Conservation (phyloP, 352 stramenopile species). For the Bremia lactucae region DNA sequence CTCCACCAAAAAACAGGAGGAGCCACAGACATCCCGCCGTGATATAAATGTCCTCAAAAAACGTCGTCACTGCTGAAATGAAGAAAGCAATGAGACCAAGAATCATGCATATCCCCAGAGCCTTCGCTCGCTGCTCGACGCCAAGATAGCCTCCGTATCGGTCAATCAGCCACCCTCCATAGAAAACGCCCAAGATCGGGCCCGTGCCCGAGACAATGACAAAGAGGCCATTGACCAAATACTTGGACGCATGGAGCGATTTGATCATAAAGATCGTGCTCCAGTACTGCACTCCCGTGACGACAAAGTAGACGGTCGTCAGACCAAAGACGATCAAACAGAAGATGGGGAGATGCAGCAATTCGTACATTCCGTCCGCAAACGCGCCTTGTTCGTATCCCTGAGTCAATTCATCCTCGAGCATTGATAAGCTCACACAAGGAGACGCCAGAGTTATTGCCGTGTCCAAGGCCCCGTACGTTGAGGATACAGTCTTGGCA, state of each 20-base stretch:
- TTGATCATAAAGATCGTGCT: slow-evolving; percentile 85
- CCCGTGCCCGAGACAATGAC: slow-evolving; percentile 72
- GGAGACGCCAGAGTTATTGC: slow-evolving; percentile 26
- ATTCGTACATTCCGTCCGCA: slow-evolving; percentile 43
- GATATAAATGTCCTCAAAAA: slow-evolving; percentile 69
- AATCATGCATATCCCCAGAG: slow-evolving; percentile 68
- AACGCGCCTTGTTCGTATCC: slow-evolving; percentile 63
- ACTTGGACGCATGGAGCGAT: slow-evolving; percentile 72
- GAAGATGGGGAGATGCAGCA: slow-evolving; percentile 66
- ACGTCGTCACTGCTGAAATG: slow-evolving; percentile 61
- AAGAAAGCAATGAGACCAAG: slow-evolving; percentile 55
- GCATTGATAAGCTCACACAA: too few relatives aligned
- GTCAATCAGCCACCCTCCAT: slow-evolving; percentile 71
- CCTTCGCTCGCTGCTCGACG: slow-evolving; percentile 58
- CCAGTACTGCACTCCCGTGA: slow-evolving; percentile 82
- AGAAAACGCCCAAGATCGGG: slow-evolving; percentile 75
- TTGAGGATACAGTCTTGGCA: slow-evolving; percentile 19
- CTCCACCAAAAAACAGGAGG: slow-evolving; percentile 73
- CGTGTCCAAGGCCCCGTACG: slow-evolving; percentile 49
- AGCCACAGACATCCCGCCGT: slow-evolving; percentile 68
- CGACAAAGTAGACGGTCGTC: slow-evolving; percentile 79
- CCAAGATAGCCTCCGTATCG: slow-evolving; percentile 69
- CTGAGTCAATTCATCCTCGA: slow-evolving; percentile 67
- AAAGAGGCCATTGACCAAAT: slow-evolving; percentile 74
- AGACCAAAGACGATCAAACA: slow-evolving; percentile 66